Evolutionary conservation across 257 asterid genomes (phyloP).

Genomic region (Prunella vulgaris): DNA sequence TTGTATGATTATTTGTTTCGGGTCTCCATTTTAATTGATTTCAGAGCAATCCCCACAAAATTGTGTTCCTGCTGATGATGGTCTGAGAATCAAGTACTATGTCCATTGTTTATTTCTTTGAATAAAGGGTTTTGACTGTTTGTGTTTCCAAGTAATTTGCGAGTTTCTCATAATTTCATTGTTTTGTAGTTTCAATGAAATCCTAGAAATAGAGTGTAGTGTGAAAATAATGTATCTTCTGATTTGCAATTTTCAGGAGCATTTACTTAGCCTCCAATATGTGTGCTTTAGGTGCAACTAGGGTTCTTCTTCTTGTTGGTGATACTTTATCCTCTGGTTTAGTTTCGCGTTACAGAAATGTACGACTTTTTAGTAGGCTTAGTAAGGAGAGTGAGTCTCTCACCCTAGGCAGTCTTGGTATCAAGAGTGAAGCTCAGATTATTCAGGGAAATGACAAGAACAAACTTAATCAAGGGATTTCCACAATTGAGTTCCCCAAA

Average conservation of each 20-base stretch:
- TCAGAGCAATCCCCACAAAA: slow-evolving; percentile 19
- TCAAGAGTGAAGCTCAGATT: slow-evolving; percentile 33
- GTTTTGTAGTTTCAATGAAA: slow-evolving; percentile 17
- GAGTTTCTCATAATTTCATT: neutral
- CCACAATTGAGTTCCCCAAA: slow-evolving; percentile 62
- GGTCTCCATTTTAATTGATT: neutral
- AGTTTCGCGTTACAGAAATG: slow-evolving; percentile 32
- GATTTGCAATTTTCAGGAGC: slow-evolving; percentile 1
- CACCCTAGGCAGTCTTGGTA: slow-evolving; percentile 68
- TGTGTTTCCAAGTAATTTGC: neutral
- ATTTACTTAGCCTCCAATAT: slow-evolving; percentile 21
- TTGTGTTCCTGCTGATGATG: slow-evolving; percentile 9
- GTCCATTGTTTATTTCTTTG: neutral
- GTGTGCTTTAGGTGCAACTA: slow-evolving; percentile 45
- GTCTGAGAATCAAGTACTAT: slow-evolving; percentile 9
- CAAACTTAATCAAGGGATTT: slow-evolving; percentile 42
- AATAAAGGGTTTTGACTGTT: neutral
- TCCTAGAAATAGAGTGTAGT: slow-evolving; percentile 1
- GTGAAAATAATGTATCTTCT: too few species aligned
- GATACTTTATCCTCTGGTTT: slow-evolving; percentile 41
- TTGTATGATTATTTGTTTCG: neutral
- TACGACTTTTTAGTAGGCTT: slow-evolving; percentile 30
- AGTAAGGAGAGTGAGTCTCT: slow-evolving; percentile 46
- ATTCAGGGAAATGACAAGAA: slow-evolving; percentile 42
- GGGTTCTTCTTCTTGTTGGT: slow-evolving; percentile 44